A percentile compares a stretch with the other conserved stretches of the same genome.
Conservation (phyloP, 345 rosid species). For the Moringa oleifera region DNA sequence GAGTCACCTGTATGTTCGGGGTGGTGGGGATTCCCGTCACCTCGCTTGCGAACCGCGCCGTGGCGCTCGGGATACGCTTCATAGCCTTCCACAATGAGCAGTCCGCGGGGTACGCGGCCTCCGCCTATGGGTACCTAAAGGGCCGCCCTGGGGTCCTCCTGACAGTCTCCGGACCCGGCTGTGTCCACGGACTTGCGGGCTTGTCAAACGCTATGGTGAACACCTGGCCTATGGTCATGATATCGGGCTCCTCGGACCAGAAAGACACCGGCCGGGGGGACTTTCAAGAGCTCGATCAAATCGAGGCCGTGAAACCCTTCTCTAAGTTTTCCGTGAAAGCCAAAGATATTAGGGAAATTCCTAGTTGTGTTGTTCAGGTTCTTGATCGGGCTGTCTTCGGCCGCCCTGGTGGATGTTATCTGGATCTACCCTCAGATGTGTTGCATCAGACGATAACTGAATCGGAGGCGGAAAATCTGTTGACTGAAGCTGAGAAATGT, state of each 20-base stretch:
- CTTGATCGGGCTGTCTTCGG: constrained; percentile 58
- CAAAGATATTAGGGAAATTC: constrained; percentile 57
- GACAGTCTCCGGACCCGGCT: constrained; percentile 94
- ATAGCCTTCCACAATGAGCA: constrained; percentile 97
- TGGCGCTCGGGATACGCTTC: constrained; percentile 77
- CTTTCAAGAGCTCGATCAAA: constrained; percentile 92
- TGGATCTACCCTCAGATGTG: constrained; percentile 88
- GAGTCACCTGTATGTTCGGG: constrained; percentile 91
- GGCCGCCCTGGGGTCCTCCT: constrained; percentile 80
- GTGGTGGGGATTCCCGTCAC: constrained; percentile 98
- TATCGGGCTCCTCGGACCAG: constrained; percentile 95
- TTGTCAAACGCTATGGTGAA: constrained; percentile 87
- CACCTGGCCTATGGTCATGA: constrained; percentile 86
- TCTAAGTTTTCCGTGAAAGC: constrained; percentile 69
- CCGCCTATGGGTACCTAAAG: constrained; percentile 89
- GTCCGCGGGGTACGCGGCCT: constrained; percentile 97
- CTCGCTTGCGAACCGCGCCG: constrained; percentile 76
- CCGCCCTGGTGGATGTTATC: constrained; percentile 88
- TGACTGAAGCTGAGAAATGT: constrained; percentile 27
- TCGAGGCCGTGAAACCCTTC: constrained; percentile 77
- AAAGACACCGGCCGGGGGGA: constrained; percentile 76
- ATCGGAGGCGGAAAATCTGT: constrained; percentile 55
- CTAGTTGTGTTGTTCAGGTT: constrained; percentile 67
- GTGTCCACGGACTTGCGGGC: constrained; percentile 95
- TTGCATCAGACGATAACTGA: constrained; percentile 69